These are phyloP conservation scores for Achaetomiella virescens DNA, from an alignment of 495 filamentous ascomycete genomes.

Conservation along the genomic window DNA sequence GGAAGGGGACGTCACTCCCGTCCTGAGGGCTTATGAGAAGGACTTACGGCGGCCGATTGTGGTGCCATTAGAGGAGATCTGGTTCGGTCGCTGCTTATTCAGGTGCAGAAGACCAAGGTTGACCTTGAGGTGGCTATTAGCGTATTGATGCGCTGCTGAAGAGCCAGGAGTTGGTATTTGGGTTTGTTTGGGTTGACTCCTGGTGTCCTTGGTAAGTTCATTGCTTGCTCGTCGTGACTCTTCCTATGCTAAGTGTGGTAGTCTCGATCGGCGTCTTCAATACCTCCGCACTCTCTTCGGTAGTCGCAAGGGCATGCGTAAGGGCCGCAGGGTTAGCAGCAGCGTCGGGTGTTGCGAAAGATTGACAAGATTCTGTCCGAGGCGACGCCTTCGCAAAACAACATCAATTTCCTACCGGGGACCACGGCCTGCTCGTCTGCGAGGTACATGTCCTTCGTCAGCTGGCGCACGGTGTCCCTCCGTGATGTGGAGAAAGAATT, in stretches of 20 bases:
- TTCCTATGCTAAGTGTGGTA: conserved; percentile 5
- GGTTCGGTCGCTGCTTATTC: conserved; percentile 85
- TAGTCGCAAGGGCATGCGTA: conserved; percentile 56
- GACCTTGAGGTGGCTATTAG: conserved; percentile 93
- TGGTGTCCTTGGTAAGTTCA: conserved; percentile 54
- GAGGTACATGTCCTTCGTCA: conserved; percentile 74
- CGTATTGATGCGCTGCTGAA: conserved; percentile 85
- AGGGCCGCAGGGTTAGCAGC: conserved; percentile 54
- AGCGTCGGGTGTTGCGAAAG: conserved; percentile 71
- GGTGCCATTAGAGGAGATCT: conserved; percentile 74
- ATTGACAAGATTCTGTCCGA: conserved; percentile 75
- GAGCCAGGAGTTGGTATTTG: conserved; percentile 95
- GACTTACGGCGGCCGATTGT: conserved; percentile 73
- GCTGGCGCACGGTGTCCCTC: conserved; percentile 57
- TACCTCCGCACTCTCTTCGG: conserved; percentile 65
- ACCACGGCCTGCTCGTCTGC: conserved; percentile 82
- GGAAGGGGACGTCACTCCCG: conserved; percentile 88
- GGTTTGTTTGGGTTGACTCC: conserved; percentile 91
- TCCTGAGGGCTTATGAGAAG: conserved; percentile 82
- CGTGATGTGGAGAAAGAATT: conserved; percentile 72
- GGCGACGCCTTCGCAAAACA: conserved; percentile 55
- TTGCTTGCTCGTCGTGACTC: not conserved
- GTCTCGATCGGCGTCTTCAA: conserved; percentile 67
- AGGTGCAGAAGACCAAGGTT: conserved; percentile 98
- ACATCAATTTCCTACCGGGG: conserved; percentile 76